phyloP scores from a whole-genome alignment of 2,329 filamentous ascomycete genomes.

The Epichloe aotearoae region DNA sequence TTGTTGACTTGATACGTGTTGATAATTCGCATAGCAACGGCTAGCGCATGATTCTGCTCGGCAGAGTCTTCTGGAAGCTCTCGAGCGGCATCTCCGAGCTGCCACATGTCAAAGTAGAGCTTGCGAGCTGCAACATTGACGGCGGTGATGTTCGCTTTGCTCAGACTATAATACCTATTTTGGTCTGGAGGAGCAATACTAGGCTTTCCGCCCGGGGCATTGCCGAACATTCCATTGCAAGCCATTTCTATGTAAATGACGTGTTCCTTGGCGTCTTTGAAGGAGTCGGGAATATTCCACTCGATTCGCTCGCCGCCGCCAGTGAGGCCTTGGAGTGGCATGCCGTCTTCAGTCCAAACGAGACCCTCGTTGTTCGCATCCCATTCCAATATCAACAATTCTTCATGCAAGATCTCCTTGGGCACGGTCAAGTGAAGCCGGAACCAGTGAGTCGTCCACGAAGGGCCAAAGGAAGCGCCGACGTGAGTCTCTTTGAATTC shows the following conservation, averaged over 20 bases:
- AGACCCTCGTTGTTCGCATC: conserved; percentile 90
- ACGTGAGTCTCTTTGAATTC: conserved; percentile 62
- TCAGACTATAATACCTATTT: conserved; percentile 67
- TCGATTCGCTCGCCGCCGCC: conserved; percentile 79
- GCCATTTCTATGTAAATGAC: conserved; percentile 96
- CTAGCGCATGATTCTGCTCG: conserved; percentile 75
- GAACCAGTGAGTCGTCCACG: conserved; percentile 98
- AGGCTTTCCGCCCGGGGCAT: conserved; percentile 63
- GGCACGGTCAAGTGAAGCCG: conserved; percentile 70
- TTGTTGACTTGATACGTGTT: conserved; percentile 75
- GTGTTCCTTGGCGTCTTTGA: conserved; percentile 76
- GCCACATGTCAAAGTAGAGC: conserved; percentile 88
- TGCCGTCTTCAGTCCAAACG: conserved; percentile 83
- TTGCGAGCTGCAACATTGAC: conserved; percentile 76
- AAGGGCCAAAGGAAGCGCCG: conserved; percentile 76
- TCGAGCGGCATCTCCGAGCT: conserved; percentile 80
- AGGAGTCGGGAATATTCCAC: conserved; percentile 76
- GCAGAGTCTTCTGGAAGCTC: conserved; percentile 83
- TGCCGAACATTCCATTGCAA: conserved; percentile 97
- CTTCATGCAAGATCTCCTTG: conserved; percentile 54
- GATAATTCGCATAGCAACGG: conserved; percentile 78
- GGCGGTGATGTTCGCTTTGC: conserved; percentile 72
- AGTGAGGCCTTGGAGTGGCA: conserved; percentile 80
- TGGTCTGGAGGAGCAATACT: conserved; percentile 78
- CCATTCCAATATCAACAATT: conserved; percentile 91